Base-by-base conservation (phyloP, 2,329 filamentous ascomycete genomes). In the Venturia effusa region DNA sequence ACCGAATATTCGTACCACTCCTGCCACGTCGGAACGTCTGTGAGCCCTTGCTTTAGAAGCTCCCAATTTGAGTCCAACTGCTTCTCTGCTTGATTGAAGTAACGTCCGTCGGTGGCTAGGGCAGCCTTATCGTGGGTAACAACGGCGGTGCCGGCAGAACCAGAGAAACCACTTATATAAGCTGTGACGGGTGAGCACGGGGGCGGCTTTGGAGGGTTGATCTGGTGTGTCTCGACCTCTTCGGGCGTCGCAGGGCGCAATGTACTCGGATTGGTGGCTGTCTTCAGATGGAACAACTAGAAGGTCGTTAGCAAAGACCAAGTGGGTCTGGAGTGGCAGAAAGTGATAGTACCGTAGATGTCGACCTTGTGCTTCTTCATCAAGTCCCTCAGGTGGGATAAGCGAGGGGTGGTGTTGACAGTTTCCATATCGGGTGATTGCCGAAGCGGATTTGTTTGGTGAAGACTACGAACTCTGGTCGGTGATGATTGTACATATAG, bases 211-310 rank as follows among this genome's bases (percentile, higher is more conserved):
- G 45, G 7, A 61, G 7, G 24, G 24, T 17, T 30, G 24, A 13
- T 15, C 10, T 32, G 32, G 27, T 19, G 17, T 43, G 43, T 37
- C 22, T 41, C 27, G 30, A 85, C 83, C 83, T 84, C 94, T 87
- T 69, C 94, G 87, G 66, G 84, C 92, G 79, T 99, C 94, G 74
- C 91, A 96, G n/a, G 88, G 87, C 61, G 94, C 94, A 75, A 97
- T 97, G 76, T 99, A 99, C 79, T 99, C 94, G 69, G 93, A 97
- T 69, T 93, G 90, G 75, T 99, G 94, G 73, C 90, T 93, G 75
- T 99, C 94, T 83, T 97, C 94, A 40, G 93, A 97, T 0, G 94
- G 94, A 7, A 97, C 84, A 72, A 99, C 93, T 97, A 62, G 34
- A 60, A 8, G 69, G 69, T 67, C 69, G 71, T 80, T 69, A 82